phyloP scores from a whole-genome alignment of 177 flowering plant genomes.

The Vitis hybrid region DNA sequence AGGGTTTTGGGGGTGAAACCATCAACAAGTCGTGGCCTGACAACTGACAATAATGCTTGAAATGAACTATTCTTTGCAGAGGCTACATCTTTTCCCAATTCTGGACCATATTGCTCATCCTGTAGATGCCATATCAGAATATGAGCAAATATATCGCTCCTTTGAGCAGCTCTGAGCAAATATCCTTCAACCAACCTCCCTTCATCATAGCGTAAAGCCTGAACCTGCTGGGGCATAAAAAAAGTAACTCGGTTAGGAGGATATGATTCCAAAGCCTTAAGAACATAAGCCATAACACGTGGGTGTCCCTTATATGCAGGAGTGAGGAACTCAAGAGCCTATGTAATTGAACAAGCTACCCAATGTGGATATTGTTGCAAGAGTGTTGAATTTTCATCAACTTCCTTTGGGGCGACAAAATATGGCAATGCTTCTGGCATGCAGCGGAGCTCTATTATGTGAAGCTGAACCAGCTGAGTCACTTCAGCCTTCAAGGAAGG shows the following conservation, averaged over 20 bases:
- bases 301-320: constrained; percentile 95
- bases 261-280: constrained; percentile 94
- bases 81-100: constrained; percentile 58
- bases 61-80: constrained; percentile 62
- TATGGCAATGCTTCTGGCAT: constrained; percentile 94
- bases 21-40: constrained; percentile 75
- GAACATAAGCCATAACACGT: constrained; percentile 98
- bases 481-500: too few relatives aligned
- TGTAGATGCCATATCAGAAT: constrained; percentile 98
- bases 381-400: constrained; percentile 83
- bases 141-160: constrained; percentile 66
- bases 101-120: constrained; percentile 76
- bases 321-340: constrained; percentile 91
- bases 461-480: constrained; percentile 35
- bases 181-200: constrained; percentile 90
- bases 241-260: constrained; percentile 95
- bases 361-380: constrained; percentile 95
- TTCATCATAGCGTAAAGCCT: constrained; percentile 88
- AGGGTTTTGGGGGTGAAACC: constrained; percentile 75
- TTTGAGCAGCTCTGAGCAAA: constrained; percentile 40
- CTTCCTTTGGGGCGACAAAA: constrained; percentile 93
- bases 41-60: constrained; percentile 65
- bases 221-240: constrained; percentile 99
- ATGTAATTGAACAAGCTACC: constrained; percentile 97
- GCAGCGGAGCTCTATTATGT: constrained; percentile 70